A percentile compares a stretch with the other conserved stretches of the same genome.
Evolutionary conservation across 108 stramenopile genomes (phyloP).

Genomic region (Aurantiochytrium sp.): DNA sequence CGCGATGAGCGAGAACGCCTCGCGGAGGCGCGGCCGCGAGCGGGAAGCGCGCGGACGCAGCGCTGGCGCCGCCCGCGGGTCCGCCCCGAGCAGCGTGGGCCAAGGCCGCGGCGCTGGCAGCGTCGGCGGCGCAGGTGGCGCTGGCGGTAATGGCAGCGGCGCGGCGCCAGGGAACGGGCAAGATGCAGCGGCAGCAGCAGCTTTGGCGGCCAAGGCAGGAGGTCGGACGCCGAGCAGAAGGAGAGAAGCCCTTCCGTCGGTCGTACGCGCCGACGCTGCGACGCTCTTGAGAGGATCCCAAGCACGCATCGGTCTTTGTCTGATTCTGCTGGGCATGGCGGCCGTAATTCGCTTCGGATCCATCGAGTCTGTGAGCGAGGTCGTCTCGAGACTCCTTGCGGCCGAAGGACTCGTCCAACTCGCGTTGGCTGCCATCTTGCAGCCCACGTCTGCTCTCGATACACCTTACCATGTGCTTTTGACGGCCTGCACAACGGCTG

Average conservation of each 20-base stretch:
- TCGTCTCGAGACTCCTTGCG: neutral
- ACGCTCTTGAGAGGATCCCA: neutral
- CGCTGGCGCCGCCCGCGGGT: too few relatives aligned
- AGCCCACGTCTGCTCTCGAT: neutral
- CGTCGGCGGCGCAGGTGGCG: too few relatives aligned
- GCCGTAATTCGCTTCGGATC: neutral
- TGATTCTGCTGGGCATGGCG: neutral
- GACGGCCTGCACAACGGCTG: neutral
- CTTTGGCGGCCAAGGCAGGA: too few relatives aligned
- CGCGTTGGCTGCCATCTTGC: neutral
- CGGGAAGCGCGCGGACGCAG: too few relatives aligned
- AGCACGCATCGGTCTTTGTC: neutral
- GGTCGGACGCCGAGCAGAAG: neutral
- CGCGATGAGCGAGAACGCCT: too few relatives aligned
- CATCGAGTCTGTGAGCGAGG: neutral
- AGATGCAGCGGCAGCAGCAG: too few relatives aligned
- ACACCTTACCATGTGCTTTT: neutral
- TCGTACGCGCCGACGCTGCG: neutral
- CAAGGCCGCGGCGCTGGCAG: too few relatives aligned
- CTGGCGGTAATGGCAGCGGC: too few relatives aligned
- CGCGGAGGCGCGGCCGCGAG: too few relatives aligned
- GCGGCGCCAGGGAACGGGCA: too few relatives aligned
- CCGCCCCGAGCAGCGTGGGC: too few relatives aligned
- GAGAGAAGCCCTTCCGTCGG: neutral
- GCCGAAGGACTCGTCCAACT: neutral